Conservation (phyloP, 257 asterid species). For the Datura wrightii region DNA sequence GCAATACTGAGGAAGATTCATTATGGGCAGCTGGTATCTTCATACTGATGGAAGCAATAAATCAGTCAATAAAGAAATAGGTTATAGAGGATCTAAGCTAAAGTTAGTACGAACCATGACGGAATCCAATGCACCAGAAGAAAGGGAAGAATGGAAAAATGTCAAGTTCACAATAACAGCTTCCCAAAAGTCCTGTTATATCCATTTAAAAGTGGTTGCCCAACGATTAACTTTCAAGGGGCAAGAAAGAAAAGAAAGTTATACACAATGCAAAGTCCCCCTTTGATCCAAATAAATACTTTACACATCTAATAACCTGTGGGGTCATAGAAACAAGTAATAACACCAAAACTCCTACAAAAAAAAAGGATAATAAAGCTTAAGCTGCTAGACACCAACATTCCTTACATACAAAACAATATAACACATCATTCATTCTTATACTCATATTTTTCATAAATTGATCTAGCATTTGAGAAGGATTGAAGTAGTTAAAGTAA, state of each 20-base stretch:
- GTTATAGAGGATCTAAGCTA: neutral
- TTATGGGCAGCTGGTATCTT: constrained; percentile 9
- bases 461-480: neutral
- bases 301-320: neutral
- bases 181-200: neutral
- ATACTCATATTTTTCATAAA: neutral
- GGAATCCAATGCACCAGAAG: neutral
- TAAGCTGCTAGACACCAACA: neutral
- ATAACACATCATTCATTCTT: neutral
- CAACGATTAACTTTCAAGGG: neutral
- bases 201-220: neutral
- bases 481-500: neutral
- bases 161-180: neutral
- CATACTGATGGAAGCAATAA: neutral
- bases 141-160: neutral
- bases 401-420: constrained; percentile 7
- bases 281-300: neutral
- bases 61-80: neutral
- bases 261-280: neutral
- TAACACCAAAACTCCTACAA: neutral
- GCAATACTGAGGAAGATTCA: neutral
- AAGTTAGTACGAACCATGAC: neutral
- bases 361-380: constrained; percentile 10
- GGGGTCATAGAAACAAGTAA: neutral
- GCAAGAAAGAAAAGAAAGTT: neutral